These are phyloP conservation scores for Plasmodium gallinaceum DNA, from an alignment of 169 alveolate genomes.

Conservation along the genomic window DNA sequence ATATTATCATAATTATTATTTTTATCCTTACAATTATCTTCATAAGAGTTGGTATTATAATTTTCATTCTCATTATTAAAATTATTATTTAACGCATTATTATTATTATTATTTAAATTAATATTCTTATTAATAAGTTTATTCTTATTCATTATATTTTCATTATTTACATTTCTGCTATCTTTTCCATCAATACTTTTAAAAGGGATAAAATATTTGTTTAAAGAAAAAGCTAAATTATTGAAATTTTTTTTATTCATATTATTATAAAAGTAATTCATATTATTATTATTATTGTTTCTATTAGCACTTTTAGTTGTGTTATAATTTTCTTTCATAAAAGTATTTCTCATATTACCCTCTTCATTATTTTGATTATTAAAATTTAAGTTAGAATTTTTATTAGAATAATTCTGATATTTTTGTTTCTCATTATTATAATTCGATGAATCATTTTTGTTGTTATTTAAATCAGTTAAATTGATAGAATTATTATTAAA, in stretches of 20 bases:
- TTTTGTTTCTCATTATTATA: slow-evolving; percentile 11
- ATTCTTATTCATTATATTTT: not conserved
- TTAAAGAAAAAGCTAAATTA: slow-evolving; percentile 52
- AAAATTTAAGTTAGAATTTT: not conserved
- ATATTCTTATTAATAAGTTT: not conserved
- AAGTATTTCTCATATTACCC: too few species aligned
- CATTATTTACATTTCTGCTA: slow-evolving; percentile 10
- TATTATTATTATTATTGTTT: slow-evolving; percentile 4
- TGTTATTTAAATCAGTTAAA: not conserved
- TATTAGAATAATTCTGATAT: not conserved
- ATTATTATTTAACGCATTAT: not conserved
- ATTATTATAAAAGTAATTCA: not conserved
- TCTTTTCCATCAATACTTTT: slow-evolving; percentile 13
- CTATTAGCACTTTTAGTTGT: not conserved
- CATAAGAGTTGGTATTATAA: not conserved
- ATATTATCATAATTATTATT: not conserved
- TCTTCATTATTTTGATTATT: not conserved
- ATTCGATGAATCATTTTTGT: not conserved
- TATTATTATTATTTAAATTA: not conserved
- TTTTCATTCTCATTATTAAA: not conserved
- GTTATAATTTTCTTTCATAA: not conserved
- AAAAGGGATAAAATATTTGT: slow-evolving; percentile 27
- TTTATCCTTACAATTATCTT: not conserved
- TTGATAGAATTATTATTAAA: slow-evolving; percentile 35
- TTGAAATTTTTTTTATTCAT: slow-evolving; percentile 29